Evolutionary conservation across 352 stramenopile genomes (phyloP).

Genomic region (Pythium aquatile): DNA sequence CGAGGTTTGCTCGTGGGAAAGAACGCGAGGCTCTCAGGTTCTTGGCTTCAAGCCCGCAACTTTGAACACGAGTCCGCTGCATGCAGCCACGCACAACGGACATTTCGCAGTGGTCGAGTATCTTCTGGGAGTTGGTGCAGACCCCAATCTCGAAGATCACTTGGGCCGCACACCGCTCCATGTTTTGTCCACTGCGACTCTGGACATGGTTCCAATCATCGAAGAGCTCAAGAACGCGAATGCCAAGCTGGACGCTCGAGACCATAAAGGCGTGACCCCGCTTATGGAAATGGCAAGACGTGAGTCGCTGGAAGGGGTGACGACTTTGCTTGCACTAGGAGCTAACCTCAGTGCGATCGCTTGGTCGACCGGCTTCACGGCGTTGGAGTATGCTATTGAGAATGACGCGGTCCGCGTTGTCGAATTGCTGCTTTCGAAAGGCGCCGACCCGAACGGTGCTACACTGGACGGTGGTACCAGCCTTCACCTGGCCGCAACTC

Average conservation of each 20-base stretch:
- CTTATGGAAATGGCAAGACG: constrained; percentile 73
- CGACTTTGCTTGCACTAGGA: constrained; percentile 71
- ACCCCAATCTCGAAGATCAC: constrained; percentile 59
- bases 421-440: constrained; percentile 66
- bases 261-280: constrained; percentile 70
- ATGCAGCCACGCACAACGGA: constrained; percentile 59
- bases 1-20: constrained; percentile 67
- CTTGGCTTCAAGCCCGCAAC: constrained; percentile 64
- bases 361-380: constrained; percentile 76
- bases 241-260: constrained; percentile 55
- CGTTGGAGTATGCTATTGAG: constrained; percentile 58
- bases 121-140: constrained; percentile 44
- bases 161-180: constrained; percentile 68
- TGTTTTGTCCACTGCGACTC: constrained; percentile 35
- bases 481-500: constrained; percentile 61
- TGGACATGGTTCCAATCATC: constrained; percentile 67
- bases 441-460: constrained; percentile 53
- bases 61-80: constrained; percentile 53
- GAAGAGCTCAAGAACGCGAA: constrained; percentile 52
- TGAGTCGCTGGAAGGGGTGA: constrained; percentile 62
- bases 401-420: constrained; percentile 48
- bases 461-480: constrained; percentile 70
- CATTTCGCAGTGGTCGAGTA: constrained; percentile 66
- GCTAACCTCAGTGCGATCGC: constrained; percentile 56
- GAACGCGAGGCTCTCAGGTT: constrained; percentile 62